Conservation (phyloP, 2,329 filamentous ascomycete species). For the Monosporascus sp. region DNA sequence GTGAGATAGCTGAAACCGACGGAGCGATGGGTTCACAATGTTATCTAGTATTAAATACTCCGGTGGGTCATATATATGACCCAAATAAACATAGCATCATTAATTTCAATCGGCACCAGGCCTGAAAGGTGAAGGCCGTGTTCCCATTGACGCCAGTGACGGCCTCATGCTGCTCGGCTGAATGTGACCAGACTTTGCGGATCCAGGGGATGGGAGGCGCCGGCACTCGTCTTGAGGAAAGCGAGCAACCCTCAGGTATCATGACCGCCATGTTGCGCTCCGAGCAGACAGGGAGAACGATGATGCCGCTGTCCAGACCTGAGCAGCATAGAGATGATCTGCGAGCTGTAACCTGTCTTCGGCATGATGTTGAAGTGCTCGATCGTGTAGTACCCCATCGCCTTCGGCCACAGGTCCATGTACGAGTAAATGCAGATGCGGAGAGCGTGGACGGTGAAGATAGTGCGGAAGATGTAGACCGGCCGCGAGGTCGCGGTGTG, state of each 20-base stretch:
- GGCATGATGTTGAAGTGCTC: conserved; percentile 48
- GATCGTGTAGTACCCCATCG: conserved; percentile 22
- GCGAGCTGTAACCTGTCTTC: conserved; percentile 31
- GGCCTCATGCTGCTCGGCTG: conserved; percentile 42
- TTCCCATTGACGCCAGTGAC: conserved; percentile 45
- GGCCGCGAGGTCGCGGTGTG: conserved; percentile 25
- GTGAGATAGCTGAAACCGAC: no score
- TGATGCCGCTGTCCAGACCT: conserved; percentile 42
- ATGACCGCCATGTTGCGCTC: conserved; percentile 27
- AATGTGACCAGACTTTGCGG: conserved; percentile 38
- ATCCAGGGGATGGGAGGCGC: conserved; percentile 37
- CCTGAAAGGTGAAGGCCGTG: conserved; percentile 36
- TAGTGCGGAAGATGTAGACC: conserved; percentile 27
- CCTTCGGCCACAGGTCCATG: conserved; percentile 30
- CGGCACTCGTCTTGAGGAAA: conserved; percentile 29
- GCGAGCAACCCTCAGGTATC: conserved; percentile 32
- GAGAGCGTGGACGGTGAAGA: conserved; percentile 27
- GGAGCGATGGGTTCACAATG: no score
- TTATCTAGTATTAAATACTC: no score
- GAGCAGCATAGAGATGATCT: conserved; percentile 46
- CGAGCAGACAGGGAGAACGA: conserved; percentile 30
- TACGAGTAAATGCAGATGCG: conserved; percentile 31
- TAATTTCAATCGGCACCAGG: conserved; percentile 28
- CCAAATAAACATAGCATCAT: no score
- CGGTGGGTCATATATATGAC: no score